phyloP scores from a whole-genome alignment of 2,329 filamentous ascomycete species.

The Zalaria sp. region DNA sequence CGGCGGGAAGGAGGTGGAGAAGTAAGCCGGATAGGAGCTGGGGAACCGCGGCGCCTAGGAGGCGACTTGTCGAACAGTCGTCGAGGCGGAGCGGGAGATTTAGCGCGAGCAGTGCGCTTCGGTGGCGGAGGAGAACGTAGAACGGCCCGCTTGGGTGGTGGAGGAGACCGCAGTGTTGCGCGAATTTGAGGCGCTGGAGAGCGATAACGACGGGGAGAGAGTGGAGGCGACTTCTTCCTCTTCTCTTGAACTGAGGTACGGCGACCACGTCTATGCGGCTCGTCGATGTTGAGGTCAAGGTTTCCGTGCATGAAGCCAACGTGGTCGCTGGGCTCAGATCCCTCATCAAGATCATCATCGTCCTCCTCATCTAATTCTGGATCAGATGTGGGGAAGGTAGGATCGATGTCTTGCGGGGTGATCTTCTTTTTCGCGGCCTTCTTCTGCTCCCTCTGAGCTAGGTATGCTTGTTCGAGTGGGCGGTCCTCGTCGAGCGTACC shows the following conservation, averaged over 20 bases:
- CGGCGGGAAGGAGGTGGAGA: constrained; percentile 55
- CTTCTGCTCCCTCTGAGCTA: constrained; percentile 68
- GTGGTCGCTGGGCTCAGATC: constrained; percentile 49
- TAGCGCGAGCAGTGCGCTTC: constrained; percentile 12
- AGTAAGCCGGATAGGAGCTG: constrained; percentile 26
- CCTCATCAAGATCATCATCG: constrained; percentile 28
- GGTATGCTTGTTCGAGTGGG: constrained; percentile 84
- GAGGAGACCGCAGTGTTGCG: constrained; percentile 30
- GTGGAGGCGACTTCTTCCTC: constrained; percentile 29
- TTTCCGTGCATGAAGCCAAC: constrained; percentile 53
- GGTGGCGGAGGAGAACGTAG: constrained; percentile 20
- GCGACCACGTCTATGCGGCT: constrained; percentile 33
- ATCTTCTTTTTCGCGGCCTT: constrained; percentile 66
- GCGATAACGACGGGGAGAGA: constrained; percentile 48
- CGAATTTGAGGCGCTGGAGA: constrained; percentile 22
- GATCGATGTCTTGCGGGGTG: constrained; percentile 94
- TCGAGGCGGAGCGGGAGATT: constrained; percentile 33
- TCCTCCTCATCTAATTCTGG: constrained; percentile 71
- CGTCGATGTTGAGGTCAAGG: constrained; percentile 46
- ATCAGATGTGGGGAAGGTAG: constrained; percentile 90
- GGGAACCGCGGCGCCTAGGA: constrained; percentile 37
- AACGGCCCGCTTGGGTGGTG: constrained; percentile 6
- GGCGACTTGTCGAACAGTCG: constrained; percentile 60
- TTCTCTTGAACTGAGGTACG: constrained; percentile 9
- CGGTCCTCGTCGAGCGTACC: constrained; percentile 93